Base-by-base conservation (phyloP, 306 rosid genomes). In the Corylus americana region DNA sequence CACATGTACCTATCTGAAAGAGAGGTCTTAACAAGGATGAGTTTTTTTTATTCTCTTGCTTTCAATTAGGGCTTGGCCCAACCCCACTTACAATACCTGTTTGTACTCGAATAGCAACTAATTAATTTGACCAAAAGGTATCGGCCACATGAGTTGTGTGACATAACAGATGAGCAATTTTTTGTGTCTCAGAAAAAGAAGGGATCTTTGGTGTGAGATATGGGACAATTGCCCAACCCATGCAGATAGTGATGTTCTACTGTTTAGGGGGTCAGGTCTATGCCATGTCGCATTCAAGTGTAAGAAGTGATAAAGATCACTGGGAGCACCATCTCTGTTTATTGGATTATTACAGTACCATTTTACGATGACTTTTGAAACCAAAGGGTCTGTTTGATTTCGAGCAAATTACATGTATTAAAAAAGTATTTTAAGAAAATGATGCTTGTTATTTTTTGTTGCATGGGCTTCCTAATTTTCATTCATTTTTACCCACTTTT, bases 131-230 rank as follows among this genome's bases (percentile, higher is more conserved):
- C 58, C 75, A 64, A 48, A 70, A 62, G 20, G 79, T 11, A 67
- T 44, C 79, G 25, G 48, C 78, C 77, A 74, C 82, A 74, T 80
- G 85, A 47, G 49, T 54, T 75, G 80, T 83, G 86, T 70, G 83
- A 75, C 35, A 57, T 71, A 22, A 75, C 77, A 74, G 74, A 64
- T 5, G 22, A 59, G 79, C 72, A 54, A 22, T 17, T 22, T 83
- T 74, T 49, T 5, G 22, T 55, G 48, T 17, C 22, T 48, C 55
- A 1, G 16, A 44, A 12, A 16, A 3, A 57, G 45, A 63, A 72
- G 44, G 50, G 77, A 50, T 39, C 42, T 61, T 73, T n/a, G 79
- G 71, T 78, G 45, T 63, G 78, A 53, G 64, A 55, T 12, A 73
- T 58, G 37, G 9, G 77, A 82, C 77, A 76, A 73, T 57, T 57